Evolutionary conservation across 805 yeast species (phyloP), one percentile per base, ranked within the genome.

Genomic region (Wickerhamomyces canadensis): DNA sequence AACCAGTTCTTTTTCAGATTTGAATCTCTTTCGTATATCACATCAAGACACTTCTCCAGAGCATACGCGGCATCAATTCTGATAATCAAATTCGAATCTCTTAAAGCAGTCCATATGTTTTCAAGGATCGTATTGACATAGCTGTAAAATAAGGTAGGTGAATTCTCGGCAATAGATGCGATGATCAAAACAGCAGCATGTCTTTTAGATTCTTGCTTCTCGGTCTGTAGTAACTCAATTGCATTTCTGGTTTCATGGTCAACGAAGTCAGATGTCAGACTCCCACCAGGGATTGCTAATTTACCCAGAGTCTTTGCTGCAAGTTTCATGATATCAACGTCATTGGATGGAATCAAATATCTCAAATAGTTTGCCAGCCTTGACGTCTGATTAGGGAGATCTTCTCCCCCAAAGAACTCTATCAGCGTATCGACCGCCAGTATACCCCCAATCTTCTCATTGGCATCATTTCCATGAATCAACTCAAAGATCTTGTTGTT

Each of bases 161-260:
- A 83, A 52, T 85, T 84, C 38, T 76, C 76, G 1, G 96, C 96
- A 43, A 93, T 70, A 1, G 96, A 83, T 7, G 82, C 75, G 28
- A 93, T 75, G 29, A 87, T 79, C 36, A 91, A 67, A 27, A 88
- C 78, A 1, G 97, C 95, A 0, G 97, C 96, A 55, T 91, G 97
- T 45, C 93, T 77, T 51, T 94, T 75, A 31, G 75, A 74, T 49
- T 87, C 96, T 51, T 83, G 87, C 46, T 86, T 80, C 44, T 88
- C 95, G n/a, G 82, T 72, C 24, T 86, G 84, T 18, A 91, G 71
- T 91, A 96, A 83, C 59, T 93, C 98, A 35, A 91, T 70, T 27
- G 96, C 86, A 34, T 84, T 72, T 53, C 83, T 85, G 8, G 93
- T 93, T 58, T 91, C 96, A 50, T 78, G 84, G 44, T 91, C 97